Conservation (phyloP, 225 moss, liverwort and hornwort species). For the Physcomitrellopsis africana region DNA sequence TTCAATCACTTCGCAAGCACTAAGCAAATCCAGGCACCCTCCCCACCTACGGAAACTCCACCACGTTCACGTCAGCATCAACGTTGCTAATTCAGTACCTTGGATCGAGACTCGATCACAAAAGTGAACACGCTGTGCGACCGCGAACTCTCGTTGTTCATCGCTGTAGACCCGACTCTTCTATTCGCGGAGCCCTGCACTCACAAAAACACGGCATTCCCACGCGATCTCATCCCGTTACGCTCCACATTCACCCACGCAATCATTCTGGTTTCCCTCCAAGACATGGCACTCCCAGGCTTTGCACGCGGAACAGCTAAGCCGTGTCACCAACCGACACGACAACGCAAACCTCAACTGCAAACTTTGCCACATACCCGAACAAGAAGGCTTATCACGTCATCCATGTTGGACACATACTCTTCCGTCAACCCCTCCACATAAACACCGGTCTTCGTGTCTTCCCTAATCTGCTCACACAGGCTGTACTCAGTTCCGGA, state of each 20-base stretch:
- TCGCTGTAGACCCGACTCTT: conserved; percentile 75
- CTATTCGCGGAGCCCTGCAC: conserved; percentile 79
- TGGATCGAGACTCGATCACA: conserved; percentile 89
- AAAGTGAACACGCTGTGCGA: conserved; percentile 96
- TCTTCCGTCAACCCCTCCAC: conserved; percentile 88
- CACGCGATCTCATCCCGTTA: too few relatives aligned
- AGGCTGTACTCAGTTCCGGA: background rate
- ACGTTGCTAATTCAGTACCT: conserved; percentile 39
- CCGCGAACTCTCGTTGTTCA: conserved; percentile 94
- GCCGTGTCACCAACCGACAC: background rate
- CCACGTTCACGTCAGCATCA: background rate
- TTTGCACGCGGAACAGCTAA: background rate
- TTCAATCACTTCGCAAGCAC: too few relatives aligned
- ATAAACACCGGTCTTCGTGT: conserved; percentile 86
- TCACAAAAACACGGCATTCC: background rate
- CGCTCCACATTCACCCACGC: too few relatives aligned
- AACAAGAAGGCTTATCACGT: conserved; percentile 81
- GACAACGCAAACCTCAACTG: background rate
- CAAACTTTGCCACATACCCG: conserved; percentile 45
- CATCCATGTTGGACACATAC: conserved; percentile 78
- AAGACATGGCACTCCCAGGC: background rate
- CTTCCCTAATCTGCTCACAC: conserved; percentile 79
- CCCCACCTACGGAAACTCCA: background rate
- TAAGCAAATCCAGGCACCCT: too few relatives aligned
- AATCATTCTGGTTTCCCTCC: too few relatives aligned